phyloP scores from a whole-genome alignment of 768 basidiomycete species.

The Coprinopsis cinerea region DNA sequence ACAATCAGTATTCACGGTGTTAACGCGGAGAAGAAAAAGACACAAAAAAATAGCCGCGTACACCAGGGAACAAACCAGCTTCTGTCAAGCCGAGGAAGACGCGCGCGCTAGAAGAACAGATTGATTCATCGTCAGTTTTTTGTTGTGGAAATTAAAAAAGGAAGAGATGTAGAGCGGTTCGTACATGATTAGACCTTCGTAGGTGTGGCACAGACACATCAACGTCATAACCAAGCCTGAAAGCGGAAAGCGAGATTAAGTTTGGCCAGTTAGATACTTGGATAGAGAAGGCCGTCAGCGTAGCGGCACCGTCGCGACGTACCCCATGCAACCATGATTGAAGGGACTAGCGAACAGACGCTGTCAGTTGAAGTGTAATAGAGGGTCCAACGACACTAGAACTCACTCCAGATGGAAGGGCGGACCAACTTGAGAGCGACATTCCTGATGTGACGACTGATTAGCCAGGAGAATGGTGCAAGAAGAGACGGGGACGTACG shows the following conservation, averaged over 20 bases:
- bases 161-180: conserved; percentile 1
- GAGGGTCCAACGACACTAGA: neutral
- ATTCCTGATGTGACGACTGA: conserved; percentile 18
- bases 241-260: no score
- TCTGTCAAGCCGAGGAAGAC: conserved; percentile 36
- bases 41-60: conserved; percentile 18
- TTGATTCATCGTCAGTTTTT: neutral
- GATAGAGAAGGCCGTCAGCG: no score
- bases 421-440: conserved; percentile 27
- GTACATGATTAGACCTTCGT: conserved; percentile 24
- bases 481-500: conserved; percentile 15
- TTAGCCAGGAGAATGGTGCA: neutral
- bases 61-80: conserved; percentile 34
- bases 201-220: conserved; percentile 28
- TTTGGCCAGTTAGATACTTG: no score
- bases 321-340: conserved; percentile 31
- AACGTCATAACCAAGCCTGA: conserved; percentile 23
- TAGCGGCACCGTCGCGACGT: neutral
- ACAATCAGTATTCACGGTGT: neutral
- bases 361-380: neutral
- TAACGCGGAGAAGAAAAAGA: neutral
- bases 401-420: conserved; percentile 27
- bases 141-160: neutral
- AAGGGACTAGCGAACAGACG: conserved; percentile 18
- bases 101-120: conserved; percentile 24